phyloP scores from a whole-genome alignment of 768 basidiomycete genomes.

The Trametopsis cervina region DNA sequence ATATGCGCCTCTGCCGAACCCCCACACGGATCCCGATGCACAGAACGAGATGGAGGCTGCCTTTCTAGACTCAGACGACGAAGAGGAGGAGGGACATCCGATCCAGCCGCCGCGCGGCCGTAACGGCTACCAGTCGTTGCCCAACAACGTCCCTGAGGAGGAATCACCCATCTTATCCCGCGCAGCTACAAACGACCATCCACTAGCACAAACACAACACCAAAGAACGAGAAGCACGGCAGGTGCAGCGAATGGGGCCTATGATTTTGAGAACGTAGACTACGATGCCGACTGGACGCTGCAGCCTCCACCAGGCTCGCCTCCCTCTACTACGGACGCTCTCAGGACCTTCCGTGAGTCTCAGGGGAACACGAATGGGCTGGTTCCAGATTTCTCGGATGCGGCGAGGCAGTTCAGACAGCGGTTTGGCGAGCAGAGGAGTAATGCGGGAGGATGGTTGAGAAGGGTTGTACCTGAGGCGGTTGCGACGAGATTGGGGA shows the following conservation, averaged over 20 bases:
- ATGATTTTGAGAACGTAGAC: conserved; percentile 72
- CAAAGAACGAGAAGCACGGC: not conserved
- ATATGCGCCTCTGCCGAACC: conserved; percentile 48
- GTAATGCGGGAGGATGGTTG: conserved; percentile 23
- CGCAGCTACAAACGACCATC: conserved; percentile 16
- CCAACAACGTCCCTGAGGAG: conserved; percentile 16
- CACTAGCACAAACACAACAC: not conserved
- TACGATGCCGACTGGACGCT: conserved; percentile 33
- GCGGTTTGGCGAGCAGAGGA: not conserved
- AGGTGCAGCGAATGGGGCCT: conserved; percentile 28
- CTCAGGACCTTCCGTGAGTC: conserved; percentile 19
- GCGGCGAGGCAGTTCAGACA: not conserved
- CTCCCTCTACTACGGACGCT: conserved; percentile 53
- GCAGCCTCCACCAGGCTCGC: conserved; percentile 70
- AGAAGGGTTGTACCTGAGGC: conserved; percentile 58
- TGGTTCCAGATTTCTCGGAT: conserved; percentile 28
- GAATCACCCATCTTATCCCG: conserved; percentile 4
- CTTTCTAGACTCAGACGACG: conserved; percentile 47
- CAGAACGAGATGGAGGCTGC: conserved; percentile 71
- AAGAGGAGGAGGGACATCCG: conserved; percentile 51
- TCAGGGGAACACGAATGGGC: conserved; percentile 65
- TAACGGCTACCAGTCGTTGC: conserved; percentile 22
- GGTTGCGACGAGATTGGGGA: conserved; percentile 45
- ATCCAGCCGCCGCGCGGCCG: conserved; percentile 25
- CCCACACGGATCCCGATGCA: conserved; percentile 34